These are phyloP conservation scores for Gossypium sturtianum DNA, from an alignment of 345 rosid species.

Conservation along the genomic window DNA sequence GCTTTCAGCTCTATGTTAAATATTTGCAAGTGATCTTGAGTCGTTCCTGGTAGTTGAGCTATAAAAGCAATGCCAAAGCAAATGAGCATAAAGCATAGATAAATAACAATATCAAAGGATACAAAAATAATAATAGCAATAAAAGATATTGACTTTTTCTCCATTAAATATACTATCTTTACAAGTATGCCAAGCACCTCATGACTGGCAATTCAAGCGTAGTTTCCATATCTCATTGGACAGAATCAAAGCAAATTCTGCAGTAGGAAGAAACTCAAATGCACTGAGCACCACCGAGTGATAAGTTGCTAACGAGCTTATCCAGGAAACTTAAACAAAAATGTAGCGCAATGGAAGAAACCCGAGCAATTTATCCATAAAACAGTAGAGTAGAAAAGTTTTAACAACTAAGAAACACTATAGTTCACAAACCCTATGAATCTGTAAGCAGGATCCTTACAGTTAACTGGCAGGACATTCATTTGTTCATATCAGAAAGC, in stretches of 20 bases:
- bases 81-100: constrained; percentile 1
- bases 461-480: background rate
- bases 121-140: background rate
- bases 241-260: background rate
- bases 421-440: background rate
- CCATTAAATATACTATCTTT: background rate
- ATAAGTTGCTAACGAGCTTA: background rate
- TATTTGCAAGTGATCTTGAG: constrained; percentile 97
- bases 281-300: background rate
- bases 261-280: background rate
- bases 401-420: background rate
- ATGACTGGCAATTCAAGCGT: background rate
- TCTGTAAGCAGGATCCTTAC: background rate
- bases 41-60: constrained; percentile 96
- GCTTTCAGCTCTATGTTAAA: constrained; percentile 96
- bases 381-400: background rate
- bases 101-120: background rate
- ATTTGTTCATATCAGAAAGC: background rate
- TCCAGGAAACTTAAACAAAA: background rate
- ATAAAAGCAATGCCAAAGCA: constrained; percentile 18
- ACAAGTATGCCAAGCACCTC: background rate
- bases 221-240: background rate
- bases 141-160: background rate
- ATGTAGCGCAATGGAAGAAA: background rate
- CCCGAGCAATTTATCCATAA: background rate